Percentiles rank a stretch among this genome's conserved stretches.
These are phyloP conservation scores for Ammopiptanthus mongolicus DNA, from an alignment of 306 rosid genomes.

Conservation along the genomic window DNA sequence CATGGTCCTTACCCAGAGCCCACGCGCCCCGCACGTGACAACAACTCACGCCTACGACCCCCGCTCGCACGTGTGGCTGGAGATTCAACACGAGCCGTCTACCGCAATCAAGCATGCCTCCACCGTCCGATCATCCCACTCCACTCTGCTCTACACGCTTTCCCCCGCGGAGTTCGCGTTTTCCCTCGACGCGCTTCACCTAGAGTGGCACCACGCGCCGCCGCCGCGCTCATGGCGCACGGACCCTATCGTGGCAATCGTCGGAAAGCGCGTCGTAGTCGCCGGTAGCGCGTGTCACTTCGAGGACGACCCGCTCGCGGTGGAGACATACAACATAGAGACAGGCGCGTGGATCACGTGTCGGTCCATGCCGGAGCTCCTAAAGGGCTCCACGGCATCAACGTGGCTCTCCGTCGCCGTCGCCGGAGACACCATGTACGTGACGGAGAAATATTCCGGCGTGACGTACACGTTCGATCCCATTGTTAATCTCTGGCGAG, in stretches of 20 bases:
- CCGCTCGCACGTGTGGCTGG: conserved; percentile 58
- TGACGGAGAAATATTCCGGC: conserved; percentile 51
- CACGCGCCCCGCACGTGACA: conserved; percentile 31
- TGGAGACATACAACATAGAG: conserved; percentile 46
- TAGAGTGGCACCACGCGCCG: conserved; percentile 38
- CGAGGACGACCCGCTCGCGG: conserved; percentile 59
- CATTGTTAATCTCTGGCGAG: conserved; percentile 37
- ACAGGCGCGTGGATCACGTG: conserved; percentile 39
- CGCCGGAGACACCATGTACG: conserved; percentile 26
- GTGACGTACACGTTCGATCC: conserved; percentile 50
- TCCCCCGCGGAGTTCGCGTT: conserved; percentile 44
- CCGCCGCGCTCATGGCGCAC: conserved; percentile 51
- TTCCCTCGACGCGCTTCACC: conserved; percentile 60
- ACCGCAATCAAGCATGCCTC: conserved; percentile 16
- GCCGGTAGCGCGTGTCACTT: conserved; percentile 58
- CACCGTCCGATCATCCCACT: conserved; percentile 57
- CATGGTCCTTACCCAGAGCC: conserved; percentile 39
- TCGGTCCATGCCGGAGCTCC: conserved; percentile 43
- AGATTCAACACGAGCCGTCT: conserved; percentile 22
- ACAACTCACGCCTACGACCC: conserved; percentile 67
- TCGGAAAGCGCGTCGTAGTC: conserved; percentile 33
- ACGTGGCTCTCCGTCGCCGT: conserved; percentile 58
- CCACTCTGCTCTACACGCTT: conserved; percentile 57
- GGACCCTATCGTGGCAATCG: conserved; percentile 54
- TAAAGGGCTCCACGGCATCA: conserved; percentile 45